These are phyloP conservation scores for Gamsiella multidivaricata DNA, from an alignment of 192 early-diverging fungal species.

Conservation along the genomic window DNA sequence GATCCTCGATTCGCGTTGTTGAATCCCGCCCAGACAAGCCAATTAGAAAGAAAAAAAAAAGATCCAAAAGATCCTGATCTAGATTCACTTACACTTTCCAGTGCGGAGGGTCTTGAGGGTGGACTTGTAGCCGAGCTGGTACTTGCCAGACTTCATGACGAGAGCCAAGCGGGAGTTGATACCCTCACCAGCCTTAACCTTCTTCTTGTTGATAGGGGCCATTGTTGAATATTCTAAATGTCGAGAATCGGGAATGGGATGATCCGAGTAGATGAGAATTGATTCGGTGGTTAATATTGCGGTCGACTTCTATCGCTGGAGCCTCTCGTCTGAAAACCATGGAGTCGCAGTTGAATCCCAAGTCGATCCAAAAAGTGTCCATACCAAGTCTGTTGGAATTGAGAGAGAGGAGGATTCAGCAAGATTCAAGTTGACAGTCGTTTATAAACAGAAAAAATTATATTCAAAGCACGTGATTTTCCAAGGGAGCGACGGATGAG, in stretches of 20 bases:
- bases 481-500: not conserved
- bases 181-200: slow-evolving; percentile 90
- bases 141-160: slow-evolving; percentile 99
- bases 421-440: not conserved
- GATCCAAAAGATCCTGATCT: not conserved
- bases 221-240: slow-evolving; percentile 52
- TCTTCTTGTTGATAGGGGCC: slow-evolving; percentile 76
- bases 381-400: slow-evolving; percentile 56
- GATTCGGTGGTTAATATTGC: slow-evolving; percentile 8
- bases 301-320: no score
- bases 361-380: not conserved
- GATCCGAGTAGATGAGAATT: slow-evolving; percentile 20
- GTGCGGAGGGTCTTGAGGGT: slow-evolving; percentile 97
- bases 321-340: not conserved
- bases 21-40: slow-evolving; percentile 50
- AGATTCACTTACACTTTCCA: slow-evolving; percentile 82
- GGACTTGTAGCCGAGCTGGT: slow-evolving; percentile 98
- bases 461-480: not conserved
- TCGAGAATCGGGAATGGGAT: not conserved
- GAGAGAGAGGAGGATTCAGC: slow-evolving; percentile 51
- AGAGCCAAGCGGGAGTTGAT: slow-evolving; percentile 99
- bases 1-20: no score
- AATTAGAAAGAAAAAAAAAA: slow-evolving; percentile 14
- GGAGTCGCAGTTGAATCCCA: not conserved
- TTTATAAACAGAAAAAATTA: slow-evolving; percentile 8